Percentiles rank a stretch among this genome's conserved stretches.
Conservation (phyloP, 129 eudicot genomes). For the Escallonia herrerae region DNA sequence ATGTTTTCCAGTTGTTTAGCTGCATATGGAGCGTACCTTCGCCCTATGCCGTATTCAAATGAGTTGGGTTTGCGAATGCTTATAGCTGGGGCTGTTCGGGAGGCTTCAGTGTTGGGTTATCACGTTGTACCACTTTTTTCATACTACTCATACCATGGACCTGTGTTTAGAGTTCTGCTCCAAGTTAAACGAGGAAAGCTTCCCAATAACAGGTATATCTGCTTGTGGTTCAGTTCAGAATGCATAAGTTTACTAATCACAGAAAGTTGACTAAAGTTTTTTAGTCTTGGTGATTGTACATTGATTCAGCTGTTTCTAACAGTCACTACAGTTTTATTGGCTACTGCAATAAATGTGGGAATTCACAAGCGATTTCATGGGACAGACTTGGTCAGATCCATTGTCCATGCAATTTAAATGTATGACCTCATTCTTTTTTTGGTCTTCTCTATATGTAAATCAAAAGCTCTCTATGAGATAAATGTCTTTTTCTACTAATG, state of each 20-base stretch:
- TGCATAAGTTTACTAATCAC: not conserved
- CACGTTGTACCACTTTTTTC: conserved; percentile 80
- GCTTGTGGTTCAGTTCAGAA: not conserved
- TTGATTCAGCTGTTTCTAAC: conserved; percentile 8
- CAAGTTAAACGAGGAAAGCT: conserved; percentile 71
- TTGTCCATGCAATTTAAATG: conserved; percentile 67
- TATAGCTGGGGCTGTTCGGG: conserved; percentile 85
- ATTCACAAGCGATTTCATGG: conserved; percentile 69
- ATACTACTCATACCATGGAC: conserved; percentile 93
- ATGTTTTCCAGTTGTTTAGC: conserved; percentile 52
- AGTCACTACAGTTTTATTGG: conserved; percentile 80
- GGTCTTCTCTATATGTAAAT: not conserved
- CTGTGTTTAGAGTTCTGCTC: conserved; percentile 83
- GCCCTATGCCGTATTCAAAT: conserved; percentile 77
- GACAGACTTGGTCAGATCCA: conserved; percentile 53
- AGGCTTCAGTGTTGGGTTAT: conserved; percentile 85
- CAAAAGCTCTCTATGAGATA: no score
- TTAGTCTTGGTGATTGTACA: not conserved
- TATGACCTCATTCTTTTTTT: conserved; percentile 17
- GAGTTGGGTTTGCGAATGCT: conserved; percentile 94
- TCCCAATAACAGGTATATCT: conserved; percentile 47
- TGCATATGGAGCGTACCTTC: conserved; percentile 81
- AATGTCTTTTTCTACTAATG: no score
- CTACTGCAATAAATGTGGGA: conserved; percentile 74
- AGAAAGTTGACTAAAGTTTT: not conserved